phyloP scores from a whole-genome alignment of 441 rosid genomes.

The Jatropha multifida region DNA sequence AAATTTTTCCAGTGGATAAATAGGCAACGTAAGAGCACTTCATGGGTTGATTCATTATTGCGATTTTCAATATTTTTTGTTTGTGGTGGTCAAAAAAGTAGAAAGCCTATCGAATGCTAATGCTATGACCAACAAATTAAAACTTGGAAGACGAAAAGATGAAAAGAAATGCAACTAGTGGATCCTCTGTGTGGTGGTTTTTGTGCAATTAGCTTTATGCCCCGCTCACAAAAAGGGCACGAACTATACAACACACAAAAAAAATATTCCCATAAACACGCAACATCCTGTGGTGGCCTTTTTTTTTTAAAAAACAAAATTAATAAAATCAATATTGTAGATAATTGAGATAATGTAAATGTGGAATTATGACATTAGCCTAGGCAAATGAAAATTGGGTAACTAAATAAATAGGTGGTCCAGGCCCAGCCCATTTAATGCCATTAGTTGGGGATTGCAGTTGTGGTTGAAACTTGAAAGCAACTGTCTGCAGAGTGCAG shows the following conservation, averaged over 20 bases:
- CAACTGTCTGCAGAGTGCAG: background rate
- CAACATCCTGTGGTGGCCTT: constrained; percentile 24
- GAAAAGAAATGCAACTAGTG: constrained; percentile 4
- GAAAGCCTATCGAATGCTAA: constrained; percentile 11
- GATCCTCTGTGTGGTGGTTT: constrained; percentile 27
- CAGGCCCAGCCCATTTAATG: constrained; percentile 51
- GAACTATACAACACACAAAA: background rate
- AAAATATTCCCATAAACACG: background rate
- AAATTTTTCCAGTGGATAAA: background rate
- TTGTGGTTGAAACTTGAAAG: constrained; percentile 16
- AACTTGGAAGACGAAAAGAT: background rate
- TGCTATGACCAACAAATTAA: constrained; percentile 22
- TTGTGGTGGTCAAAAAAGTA: constrained; percentile 28
- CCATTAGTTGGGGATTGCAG: constrained; percentile 26
- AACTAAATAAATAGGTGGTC: constrained; percentile 23
- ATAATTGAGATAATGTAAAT: no score
- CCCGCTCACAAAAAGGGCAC: constrained; percentile 11
- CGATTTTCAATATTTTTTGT: background rate
- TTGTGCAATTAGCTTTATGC: constrained; percentile 19
- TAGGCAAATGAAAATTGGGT: background rate
- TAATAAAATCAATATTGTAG: no score
- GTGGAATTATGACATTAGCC: no score
- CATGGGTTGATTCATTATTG: constrained; percentile 5
- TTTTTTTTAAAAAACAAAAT: background rate
- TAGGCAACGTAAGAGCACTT: background rate